A percentile compares a stretch with the other conserved stretches of the same genome.
Conservation (phyloP, 306 rosid genomes). For the Pyrus betulifolia region DNA sequence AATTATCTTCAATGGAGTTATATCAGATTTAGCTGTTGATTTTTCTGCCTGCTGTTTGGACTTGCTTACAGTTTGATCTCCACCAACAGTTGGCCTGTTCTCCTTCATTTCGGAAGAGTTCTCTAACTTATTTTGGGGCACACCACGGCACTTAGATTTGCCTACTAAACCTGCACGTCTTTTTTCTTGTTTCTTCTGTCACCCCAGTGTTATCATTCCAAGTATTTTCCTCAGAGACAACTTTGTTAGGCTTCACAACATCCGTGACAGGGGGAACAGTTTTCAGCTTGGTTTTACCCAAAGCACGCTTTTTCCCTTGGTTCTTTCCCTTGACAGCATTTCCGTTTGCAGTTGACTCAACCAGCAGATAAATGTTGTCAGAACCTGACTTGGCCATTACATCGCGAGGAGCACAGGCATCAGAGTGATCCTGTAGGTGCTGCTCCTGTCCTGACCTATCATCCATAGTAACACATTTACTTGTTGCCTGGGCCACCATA, state of each 20-base stretch:
- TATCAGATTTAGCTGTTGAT: conserved; percentile 19
- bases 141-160: conserved; percentile 17
- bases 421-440: conserved; percentile 11
- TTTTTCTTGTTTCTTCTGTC: conserved; percentile 23
- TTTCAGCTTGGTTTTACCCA: conserved; percentile 32
- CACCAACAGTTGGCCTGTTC: conserved; percentile 40
- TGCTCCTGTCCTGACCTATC: conserved; percentile 23
- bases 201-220: conserved; percentile 19
- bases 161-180: conserved; percentile 23
- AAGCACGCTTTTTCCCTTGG: conserved; percentile 24
- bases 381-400: conserved; percentile 20
- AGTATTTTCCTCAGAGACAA: conserved; percentile 7
- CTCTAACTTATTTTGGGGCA: conserved; percentile 20
- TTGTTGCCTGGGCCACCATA: conserved; percentile 13
- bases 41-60: conserved; percentile 23
- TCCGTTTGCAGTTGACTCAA: conserved; percentile 28
- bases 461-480: conserved; percentile 13
- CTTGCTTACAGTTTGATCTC: conserved; percentile 14
- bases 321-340: conserved; percentile 21
- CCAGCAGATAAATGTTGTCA: conserved; percentile 8
- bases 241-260: conserved; percentile 15
- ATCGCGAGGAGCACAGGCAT: conserved; percentile 21
- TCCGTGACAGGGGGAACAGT: conserved; percentile 9
- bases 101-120: conserved; percentile 47
- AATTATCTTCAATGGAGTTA: conserved; percentile 20